Conservation (phyloP, 139 green algal genomes). For the Pseudopediastrum boryanum region DNA sequence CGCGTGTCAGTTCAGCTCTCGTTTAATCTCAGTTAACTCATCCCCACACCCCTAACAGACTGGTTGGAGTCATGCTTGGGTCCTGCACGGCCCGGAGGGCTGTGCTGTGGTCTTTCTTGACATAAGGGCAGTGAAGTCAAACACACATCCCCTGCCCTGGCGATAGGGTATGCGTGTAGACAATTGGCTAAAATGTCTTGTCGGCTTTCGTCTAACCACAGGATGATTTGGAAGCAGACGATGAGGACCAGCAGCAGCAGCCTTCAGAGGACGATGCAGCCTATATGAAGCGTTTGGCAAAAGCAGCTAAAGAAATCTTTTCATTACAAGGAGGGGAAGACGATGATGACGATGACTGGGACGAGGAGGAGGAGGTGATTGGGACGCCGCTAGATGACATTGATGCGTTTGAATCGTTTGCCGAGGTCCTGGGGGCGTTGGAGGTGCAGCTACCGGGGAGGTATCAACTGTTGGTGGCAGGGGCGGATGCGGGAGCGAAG, state of each 20-base stretch:
- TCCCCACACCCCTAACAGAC: too few relatives aligned
- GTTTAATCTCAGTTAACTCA: too few relatives aligned
- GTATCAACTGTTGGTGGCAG: constrained; percentile 49
- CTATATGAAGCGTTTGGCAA: constrained; percentile 43
- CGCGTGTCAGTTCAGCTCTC: too few relatives aligned
- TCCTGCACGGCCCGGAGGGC: too few relatives aligned
- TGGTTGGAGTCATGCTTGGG: too few relatives aligned
- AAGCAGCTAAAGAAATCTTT: neutral
- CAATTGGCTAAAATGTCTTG: too few relatives aligned
- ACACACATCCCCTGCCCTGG: too few relatives aligned
- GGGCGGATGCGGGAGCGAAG: constrained; percentile 37
- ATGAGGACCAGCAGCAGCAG: constrained; percentile 34
- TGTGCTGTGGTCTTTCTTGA: too few relatives aligned
- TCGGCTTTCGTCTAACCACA: too few relatives aligned
- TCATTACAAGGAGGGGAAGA: constrained; percentile 14
- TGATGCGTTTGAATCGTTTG: constrained; percentile 72
- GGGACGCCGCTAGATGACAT: constrained; percentile 70
- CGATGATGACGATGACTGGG: constrained; percentile 35
- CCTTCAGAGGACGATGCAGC: constrained; percentile 45
- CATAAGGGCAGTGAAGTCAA: too few relatives aligned
- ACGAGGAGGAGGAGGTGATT: constrained; percentile 18
- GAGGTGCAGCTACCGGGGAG: constrained; percentile 48
- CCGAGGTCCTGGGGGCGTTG: constrained; percentile 64
- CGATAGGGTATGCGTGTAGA: too few relatives aligned
- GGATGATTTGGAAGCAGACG: constrained; percentile 32